Evolutionary conservation across 2,329 filamentous ascomycete species (phyloP), one percentile per base, ranked within the genome.

Genomic region (Microascus cirrosus): DNA sequence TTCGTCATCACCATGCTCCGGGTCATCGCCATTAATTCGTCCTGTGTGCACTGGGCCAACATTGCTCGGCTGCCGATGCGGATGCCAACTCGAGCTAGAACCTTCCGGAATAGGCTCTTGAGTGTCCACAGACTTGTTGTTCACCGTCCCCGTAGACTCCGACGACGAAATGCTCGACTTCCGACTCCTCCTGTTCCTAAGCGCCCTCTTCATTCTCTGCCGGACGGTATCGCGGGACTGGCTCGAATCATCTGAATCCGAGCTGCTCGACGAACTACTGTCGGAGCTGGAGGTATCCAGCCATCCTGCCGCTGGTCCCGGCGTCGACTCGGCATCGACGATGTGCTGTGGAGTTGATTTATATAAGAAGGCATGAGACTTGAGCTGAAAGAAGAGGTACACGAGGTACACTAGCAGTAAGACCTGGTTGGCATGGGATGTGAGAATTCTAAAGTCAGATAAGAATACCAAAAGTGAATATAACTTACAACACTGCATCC

Each of bases 331-430:
- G 65, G 94, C 90, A 64, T 96, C 92, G 62, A 96, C 94, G 60
- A 95, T 87, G 64, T 92, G 86, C 72, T 96, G 91, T 11, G 92
- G 92, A 5, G 89, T 96, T 63, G 90, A 94, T 70, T 91, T 88
- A 65, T 96, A 95, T 76, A 96, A 85, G 73, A 95, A 95, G 10
- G 89, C 82, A 68, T 96, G 91, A 1, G 90, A 94, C 72, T 95
- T 95, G 60, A 96, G 82, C 74, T 95, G 91, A 72, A 96, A 96
- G 22, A 95, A 68, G 36, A 96, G 81, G 67, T 95, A 96, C 20
- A 95, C 74, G 53, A 85, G 73, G 68, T 96, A 96, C 12, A 96
- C 86, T 36, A 95, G 68, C 1, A 95, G 78, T 10, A 96, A 75
- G 56, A 95, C 78, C 83, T 86, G 54, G 2, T 51, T 25, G 42